Conservation (phyloP, 257 asterid genomes). For the Eucommia ulmoides region DNA sequence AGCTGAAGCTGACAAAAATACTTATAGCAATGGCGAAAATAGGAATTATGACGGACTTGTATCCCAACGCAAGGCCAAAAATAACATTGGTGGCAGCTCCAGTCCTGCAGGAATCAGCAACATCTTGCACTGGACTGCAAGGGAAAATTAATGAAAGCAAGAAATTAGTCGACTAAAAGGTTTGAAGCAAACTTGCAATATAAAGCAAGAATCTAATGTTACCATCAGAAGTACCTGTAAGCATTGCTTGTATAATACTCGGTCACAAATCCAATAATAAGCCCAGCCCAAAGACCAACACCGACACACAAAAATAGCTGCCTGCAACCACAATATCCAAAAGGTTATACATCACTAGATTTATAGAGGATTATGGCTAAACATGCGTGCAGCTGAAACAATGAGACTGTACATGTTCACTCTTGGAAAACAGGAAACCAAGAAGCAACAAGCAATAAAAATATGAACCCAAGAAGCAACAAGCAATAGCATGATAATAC, state of each 20-base stretch:
- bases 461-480: no score
- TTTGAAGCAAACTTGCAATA: background rate
- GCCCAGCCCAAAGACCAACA: slow-evolving; percentile 98
- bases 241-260: slow-evolving; percentile 93
- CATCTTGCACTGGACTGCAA: slow-evolving; percentile 70
- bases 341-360: no score
- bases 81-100: slow-evolving; percentile 94
- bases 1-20: slow-evolving; percentile 76
- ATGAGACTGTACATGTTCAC: background rate
- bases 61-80: slow-evolving; percentile 90
- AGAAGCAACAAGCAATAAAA: no score
- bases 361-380: background rate
- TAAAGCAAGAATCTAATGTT: background rate
- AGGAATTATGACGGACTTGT: slow-evolving; percentile 86
- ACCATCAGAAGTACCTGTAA: slow-evolving; percentile 40
- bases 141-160: background rate
- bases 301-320: slow-evolving; percentile 72
- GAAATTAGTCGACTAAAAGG: background rate
- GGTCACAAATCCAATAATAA: slow-evolving; percentile 78
- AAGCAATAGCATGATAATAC: no score
- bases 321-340: slow-evolving; percentile 51
- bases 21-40: slow-evolving; percentile 75
- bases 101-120: slow-evolving; percentile 95
- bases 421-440: background rate
- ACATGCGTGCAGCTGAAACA: background rate